Base-by-base conservation (phyloP, 352 stramenopile genomes). In the Thalassiosira livingstoniorum region DNA sequence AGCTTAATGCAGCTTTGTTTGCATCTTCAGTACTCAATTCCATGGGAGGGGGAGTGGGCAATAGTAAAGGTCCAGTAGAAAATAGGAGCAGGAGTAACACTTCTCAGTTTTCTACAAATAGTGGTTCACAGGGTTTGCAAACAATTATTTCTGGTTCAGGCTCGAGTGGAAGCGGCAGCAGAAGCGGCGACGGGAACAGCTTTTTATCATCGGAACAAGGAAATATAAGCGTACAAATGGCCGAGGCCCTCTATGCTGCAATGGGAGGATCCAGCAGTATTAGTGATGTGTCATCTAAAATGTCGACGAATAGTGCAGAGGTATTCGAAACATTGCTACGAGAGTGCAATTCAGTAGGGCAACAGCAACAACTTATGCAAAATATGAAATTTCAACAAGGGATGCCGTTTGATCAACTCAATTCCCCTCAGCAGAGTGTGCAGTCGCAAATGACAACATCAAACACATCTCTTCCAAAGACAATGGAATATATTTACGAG, bases 311-410 rank as follows among this genome's bases (percentile, higher is more conserved):
- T 31, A 79, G 43, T 65, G 43, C 31, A 32, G 32, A 79, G 21
- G 71, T 23, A 58, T 71, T 79, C 34, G 60, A 54, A 63, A 35
- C 43, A 34, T 32, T 79, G 2, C 61, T 79, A 5, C 71, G 64
- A 43, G 60, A 79, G 29, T 79, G 62, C 23, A 71, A 51, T 42
- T n/a, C n/a, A n/a, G 37, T 54, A 4, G 11, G 13, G 31, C 58
- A 78, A 45, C 39, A 70, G 53, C 1, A 11, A 23, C 31, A 39
- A 32, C 32, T 78, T 23, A 78, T 51, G 34, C 27, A 78, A 69
- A n/a, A 51, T 29, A 29, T 70, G 35, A 67, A 78, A 55, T 42
- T 47, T 13, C 37, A 67, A n/a, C 54, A 67, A 54, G 18, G 39
- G 29, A 25, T 67, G 5, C 15, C 11, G 31, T 31, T 69, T 43